phyloP scores from a whole-genome alignment of 495 filamentous ascomycete genomes.

The Penicillium canescens region DNA sequence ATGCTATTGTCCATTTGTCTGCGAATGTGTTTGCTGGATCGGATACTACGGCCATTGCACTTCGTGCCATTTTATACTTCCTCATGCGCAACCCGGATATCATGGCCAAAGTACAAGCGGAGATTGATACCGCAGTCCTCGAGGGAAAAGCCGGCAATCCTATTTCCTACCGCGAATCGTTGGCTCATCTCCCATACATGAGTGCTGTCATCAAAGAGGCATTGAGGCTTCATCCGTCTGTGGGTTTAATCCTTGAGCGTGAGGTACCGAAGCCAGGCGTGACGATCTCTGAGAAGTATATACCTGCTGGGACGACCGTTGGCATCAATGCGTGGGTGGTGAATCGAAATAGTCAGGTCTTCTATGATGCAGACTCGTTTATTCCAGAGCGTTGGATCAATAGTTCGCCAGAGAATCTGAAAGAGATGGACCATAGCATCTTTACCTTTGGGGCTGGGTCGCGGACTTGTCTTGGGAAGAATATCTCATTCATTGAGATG shows the following conservation, averaged over 20 bases:
- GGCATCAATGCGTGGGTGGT: conserved; percentile 47
- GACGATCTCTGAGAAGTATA: conserved; percentile 45
- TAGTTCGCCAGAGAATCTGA: conserved; percentile 16
- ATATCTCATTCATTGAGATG: conserved; percentile 77
- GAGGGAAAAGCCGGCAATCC: conserved; percentile 18
- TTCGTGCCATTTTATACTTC: conserved; percentile 62
- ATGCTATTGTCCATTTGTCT: conserved; percentile 31
- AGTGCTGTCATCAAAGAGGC: conserved; percentile 59
- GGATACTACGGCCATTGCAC: conserved; percentile 60
- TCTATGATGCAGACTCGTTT: conserved; percentile 26
- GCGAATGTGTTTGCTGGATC: conserved; percentile 44
- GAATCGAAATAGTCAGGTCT: conserved; percentile 21
- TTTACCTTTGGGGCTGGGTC: conserved; percentile 62
- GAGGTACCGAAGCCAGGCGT: conserved; percentile 59
- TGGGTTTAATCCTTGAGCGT: conserved; percentile 62
- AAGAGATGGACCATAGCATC: conserved; percentile 27
- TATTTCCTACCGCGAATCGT: conserved; percentile 43
- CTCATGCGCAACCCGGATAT: conserved; percentile 52
- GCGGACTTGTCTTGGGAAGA: conserved; percentile 68
- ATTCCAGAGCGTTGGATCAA: conserved; percentile 31
- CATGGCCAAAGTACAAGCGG: conserved; percentile 45
- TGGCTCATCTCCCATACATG: conserved; percentile 50
- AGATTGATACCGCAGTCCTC: conserved; percentile 52
- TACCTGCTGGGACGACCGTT: conserved; percentile 59
- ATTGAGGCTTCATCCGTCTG: conserved; percentile 60